Evolutionary conservation across 129 eudicot genomes (phyloP), one percentile per base, ranked within the genome.

Genomic region (Arctium minus): DNA sequence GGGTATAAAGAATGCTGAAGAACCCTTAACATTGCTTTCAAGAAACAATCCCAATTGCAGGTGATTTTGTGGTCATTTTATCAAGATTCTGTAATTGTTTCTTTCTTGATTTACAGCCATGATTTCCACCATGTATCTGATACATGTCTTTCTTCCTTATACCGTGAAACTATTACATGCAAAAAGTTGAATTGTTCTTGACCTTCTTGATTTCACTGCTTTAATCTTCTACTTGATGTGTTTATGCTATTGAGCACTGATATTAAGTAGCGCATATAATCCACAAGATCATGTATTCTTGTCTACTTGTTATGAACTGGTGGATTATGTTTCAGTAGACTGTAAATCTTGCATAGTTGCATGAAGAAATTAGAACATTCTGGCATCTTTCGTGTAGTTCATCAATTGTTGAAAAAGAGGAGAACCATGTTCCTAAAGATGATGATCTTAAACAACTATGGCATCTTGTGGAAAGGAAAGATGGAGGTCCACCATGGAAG

Each of bases 401-500:
- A 29, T 83, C 88, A 1, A 37, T 81, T 50, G 60, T 36, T 3
- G 70, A 85, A 78, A 76, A 86, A 77, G 98, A 88, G 69, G 96
- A 83, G 44, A 12, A 42, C 31, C 31, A 22, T 40, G 81, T 72
- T 68, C 86, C 90, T 67, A 86, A 78, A 8, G 83, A 87, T 42
- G 92, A 86, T 77, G 98, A 94, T 89, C 74, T 94, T 22, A 74
- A 72, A 69, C 91, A 94, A 78, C 72, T 94, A 74, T 83, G 88
- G 85, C 86, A 76, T 22, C 95, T 94, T 32, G 90, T 92, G 72
- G 95, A 92, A 82, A 91, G 82, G 81, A 92, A 80, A 85, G 97
- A 94, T 50, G 97, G 93, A 50, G 95, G 98, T 53, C 92, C 88
- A 30, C 84, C 90, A 78, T 92, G 98, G 98, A 94, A 91, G 77